Evolutionary conservation across 2,329 filamentous ascomycete species (phyloP).

Genomic region (Xylariaceae sp.): DNA sequence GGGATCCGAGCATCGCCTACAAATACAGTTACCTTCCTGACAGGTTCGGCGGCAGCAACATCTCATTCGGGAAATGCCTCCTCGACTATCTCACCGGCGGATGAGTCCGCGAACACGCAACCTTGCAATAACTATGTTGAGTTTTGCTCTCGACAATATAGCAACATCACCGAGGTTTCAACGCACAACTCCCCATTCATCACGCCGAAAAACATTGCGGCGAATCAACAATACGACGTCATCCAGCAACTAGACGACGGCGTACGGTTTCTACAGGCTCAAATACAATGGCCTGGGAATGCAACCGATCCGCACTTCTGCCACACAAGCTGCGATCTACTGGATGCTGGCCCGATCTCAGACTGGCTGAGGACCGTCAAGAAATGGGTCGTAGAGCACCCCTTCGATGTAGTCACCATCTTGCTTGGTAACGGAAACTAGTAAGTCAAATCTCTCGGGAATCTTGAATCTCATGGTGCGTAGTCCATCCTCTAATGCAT

Average conservation of each 20-base stretch:
- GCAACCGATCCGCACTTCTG: conserved; percentile 63
- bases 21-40: conserved; percentile 37
- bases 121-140: conserved; percentile 76
- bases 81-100: conserved; percentile 39
- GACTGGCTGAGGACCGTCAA: conserved; percentile 64
- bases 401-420: conserved; percentile 83
- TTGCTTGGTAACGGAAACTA: conserved; percentile 80
- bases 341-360: conserved; percentile 74
- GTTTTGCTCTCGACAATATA: conserved; percentile 69
- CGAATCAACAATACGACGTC: conserved; percentile 68
- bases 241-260: conserved; percentile 72
- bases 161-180: conserved; percentile 73
- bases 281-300: conserved; percentile 54
- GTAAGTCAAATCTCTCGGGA: conserved; percentile 18
- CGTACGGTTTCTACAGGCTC: conserved; percentile 57
- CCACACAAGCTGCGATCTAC: conserved; percentile 75
- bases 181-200: conserved; percentile 81
- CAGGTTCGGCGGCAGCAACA: conserved; percentile 42
- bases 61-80: conserved; percentile 38
- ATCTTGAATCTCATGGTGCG: not conserved
- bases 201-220: conserved; percentile 61
- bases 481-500: conserved; percentile 4
- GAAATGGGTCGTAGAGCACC: conserved; percentile 68
- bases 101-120: conserved; percentile 60
- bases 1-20: conserved; percentile 13